Conservation (phyloP, 2,329 filamentous ascomycete species). For the Phaeophleospora eucalypticola region DNA sequence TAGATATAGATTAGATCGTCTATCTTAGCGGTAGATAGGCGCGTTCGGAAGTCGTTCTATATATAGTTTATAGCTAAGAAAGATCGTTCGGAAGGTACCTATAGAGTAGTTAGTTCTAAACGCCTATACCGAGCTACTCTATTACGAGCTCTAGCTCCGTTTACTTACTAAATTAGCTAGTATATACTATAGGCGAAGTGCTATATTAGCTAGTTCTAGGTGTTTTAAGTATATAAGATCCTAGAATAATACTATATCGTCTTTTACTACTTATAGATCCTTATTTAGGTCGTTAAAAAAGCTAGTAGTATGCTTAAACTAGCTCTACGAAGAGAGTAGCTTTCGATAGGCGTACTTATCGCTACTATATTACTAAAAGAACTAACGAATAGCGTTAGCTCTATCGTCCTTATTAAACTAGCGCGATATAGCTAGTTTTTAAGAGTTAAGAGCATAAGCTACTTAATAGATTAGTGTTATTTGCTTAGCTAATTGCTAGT, state of each 20-base stretch:
- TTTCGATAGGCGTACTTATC: background rate
- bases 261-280: background rate
- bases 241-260: background rate
- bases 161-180: background rate
- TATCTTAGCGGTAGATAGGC: too few species aligned
- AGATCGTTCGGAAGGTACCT: background rate
- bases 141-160: background rate
- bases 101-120: background rate
- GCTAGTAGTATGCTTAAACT: background rate
- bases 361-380: background rate
- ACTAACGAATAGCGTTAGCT: background rate
- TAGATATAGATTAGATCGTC: too few species aligned
- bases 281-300: background rate
- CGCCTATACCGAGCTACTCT: background rate
- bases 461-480: background rate
- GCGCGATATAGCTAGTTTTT: background rate
- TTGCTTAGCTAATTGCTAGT: background rate
- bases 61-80: background rate
- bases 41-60: background rate
- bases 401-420: background rate
- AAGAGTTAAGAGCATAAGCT: background rate
- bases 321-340: background rate
- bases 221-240: background rate
- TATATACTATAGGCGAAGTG: background rate
- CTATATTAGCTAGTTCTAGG: background rate